Evolutionary conservation across 2,329 filamentous ascomycete genomes (phyloP).

Genomic region (Neophaeococcomyces aloes): DNA sequence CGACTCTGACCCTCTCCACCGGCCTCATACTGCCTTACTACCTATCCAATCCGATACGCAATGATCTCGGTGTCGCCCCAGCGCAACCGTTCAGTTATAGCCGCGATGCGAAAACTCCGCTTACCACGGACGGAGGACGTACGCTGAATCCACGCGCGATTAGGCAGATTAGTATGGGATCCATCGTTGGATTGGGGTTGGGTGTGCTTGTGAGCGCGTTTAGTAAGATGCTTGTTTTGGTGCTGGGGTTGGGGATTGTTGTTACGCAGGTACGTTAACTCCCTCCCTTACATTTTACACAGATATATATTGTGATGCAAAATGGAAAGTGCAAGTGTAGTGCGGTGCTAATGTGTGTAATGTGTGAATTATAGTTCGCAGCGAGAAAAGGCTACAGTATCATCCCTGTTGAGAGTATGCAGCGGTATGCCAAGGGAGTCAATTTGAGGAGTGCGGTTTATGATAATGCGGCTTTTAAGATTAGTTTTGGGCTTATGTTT

Average conservation of each 20-base stretch:
- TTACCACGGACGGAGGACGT: constrained; percentile 16
- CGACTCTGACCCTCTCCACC: constrained; percentile 15
- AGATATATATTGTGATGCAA: not conserved
- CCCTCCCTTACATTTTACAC: not conserved
- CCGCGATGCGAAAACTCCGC: constrained; percentile 17
- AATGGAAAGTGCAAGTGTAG: not conserved
- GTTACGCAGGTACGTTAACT: constrained; percentile 31
- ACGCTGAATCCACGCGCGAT: constrained; percentile 24
- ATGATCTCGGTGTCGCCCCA: constrained; percentile 15
- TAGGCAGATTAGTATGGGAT: constrained; percentile 36
- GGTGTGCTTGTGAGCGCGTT: constrained; percentile 36
- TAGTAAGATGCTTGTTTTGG: constrained; percentile 33
- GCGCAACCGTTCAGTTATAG: constrained; percentile 16
- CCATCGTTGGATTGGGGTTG: constrained; percentile 34
- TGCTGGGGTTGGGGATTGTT: constrained; percentile 35
- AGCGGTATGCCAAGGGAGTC: constrained; percentile 32
- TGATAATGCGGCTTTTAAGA: constrained; percentile 35
- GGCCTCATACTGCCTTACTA: constrained; percentile 16
- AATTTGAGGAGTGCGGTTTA: constrained; percentile 30
- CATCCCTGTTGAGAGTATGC: constrained; percentile 31
- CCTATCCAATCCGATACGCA: constrained; percentile 10
- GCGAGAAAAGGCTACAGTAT: constrained; percentile 38
- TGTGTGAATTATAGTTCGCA: constrained; percentile 27
- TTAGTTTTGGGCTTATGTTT: constrained; percentile 37
- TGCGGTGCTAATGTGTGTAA: not conserved